Evolutionary conservation across 169 alveolate species (phyloP).

Genomic region (Plasmodium gallinaceum): DNA sequence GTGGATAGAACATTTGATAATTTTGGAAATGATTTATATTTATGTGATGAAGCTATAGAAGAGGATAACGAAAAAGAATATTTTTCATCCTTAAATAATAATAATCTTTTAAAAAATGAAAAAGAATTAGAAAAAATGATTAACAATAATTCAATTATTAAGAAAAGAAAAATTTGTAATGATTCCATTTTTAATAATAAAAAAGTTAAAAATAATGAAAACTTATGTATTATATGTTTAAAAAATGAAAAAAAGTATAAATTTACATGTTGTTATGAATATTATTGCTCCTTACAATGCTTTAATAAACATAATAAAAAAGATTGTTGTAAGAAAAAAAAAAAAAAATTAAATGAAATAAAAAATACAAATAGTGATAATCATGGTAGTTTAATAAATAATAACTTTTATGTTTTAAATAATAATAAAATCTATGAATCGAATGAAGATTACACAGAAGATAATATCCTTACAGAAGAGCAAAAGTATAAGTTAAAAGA

Average conservation of each 20-base stretch:
- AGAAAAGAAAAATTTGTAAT: conserved; percentile 15
- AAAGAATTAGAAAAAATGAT: background rate
- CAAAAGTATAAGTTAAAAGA: conserved; percentile 57
- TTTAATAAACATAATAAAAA: conserved; percentile 21
- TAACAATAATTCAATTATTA: background rate
- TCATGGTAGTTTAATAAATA: background rate
- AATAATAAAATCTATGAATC: background rate
- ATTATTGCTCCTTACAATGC: conserved; percentile 33
- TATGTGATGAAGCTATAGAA: background rate
- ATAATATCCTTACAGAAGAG: conserved; percentile 30
- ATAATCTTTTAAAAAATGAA: background rate
- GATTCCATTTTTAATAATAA: conserved; percentile 8
- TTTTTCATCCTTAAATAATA: background rate
- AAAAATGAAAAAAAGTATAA: conserved; percentile 17
- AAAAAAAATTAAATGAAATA: background rate
- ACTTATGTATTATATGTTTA: conserved; percentile 15
- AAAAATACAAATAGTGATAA: background rate
- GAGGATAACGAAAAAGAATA: background rate
- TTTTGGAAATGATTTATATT: conserved; percentile 1
- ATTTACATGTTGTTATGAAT: conserved; percentile 39
- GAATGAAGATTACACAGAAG: conserved; percentile 24
- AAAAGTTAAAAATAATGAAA: conserved; percentile 5
- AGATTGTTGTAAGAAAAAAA: conserved; percentile 6
- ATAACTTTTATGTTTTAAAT: background rate
- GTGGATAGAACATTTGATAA: background rate